Percentiles rank a stretch among this genome's conserved stretches.
These are phyloP conservation scores for Phytophthora pini DNA, from an alignment of 352 stramenopile genomes.

Conservation along the genomic window DNA sequence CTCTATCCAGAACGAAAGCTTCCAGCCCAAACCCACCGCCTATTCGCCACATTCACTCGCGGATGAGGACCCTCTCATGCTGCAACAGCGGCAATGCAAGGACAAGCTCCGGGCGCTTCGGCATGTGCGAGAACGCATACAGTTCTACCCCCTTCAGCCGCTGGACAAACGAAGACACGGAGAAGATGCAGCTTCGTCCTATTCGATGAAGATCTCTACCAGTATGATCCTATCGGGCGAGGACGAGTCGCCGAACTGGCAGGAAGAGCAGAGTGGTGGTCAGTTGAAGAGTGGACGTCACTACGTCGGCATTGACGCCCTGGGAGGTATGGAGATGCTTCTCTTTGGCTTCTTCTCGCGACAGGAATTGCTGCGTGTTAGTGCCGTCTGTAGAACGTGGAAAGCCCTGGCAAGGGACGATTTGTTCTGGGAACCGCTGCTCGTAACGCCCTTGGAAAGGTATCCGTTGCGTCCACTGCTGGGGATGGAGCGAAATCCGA, in stretches of 20 bases:
- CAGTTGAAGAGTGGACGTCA: constrained; percentile 7
- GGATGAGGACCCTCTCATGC: constrained; percentile 67
- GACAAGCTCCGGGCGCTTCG: constrained; percentile 70
- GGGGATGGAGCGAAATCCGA: constrained; percentile 39
- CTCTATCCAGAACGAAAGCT: constrained; percentile 64
- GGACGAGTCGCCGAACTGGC: constrained; percentile 25
- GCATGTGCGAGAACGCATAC: constrained; percentile 52
- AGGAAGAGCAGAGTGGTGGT: constrained; percentile 12
- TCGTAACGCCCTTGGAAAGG: constrained; percentile 61
- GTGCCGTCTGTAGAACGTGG: constrained; percentile 67
- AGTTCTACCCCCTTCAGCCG: constrained; percentile 38
- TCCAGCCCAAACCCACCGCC: constrained; percentile 68
- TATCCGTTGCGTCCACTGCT: constrained; percentile 73
- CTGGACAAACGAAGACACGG: constrained; percentile 11
- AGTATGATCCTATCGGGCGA: constrained; percentile 60
- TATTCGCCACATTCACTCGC: constrained; percentile 59
- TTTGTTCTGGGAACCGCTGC: constrained; percentile 70
- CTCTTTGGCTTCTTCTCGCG: constrained; percentile 65
- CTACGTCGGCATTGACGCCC: constrained; percentile 49
- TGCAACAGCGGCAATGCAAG: constrained; percentile 57
- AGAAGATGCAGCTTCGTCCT: not conserved
- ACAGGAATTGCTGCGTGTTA: constrained; percentile 52
- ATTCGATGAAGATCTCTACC: constrained; percentile 63
- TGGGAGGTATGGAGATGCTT: constrained; percentile 67
- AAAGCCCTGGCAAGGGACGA: constrained; percentile 56